Percentiles rank a stretch among this genome's conserved stretches.
These are phyloP conservation scores for Rhizopogon vinicolor DNA, from an alignment of 768 basidiomycete species.

Conservation along the genomic window DNA sequence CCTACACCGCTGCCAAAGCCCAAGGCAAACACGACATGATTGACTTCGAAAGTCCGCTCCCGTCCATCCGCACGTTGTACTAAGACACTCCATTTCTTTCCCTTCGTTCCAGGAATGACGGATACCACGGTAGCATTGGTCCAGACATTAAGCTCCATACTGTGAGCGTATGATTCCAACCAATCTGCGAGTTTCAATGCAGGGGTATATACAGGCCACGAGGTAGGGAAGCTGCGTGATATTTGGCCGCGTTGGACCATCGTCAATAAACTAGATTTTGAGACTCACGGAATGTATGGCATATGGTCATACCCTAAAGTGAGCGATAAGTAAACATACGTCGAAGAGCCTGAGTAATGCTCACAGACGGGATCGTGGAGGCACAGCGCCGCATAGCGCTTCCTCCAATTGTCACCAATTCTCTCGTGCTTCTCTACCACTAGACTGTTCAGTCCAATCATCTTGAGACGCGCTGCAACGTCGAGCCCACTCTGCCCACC, in stretches of 20 bases:
- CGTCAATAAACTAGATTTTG: neutral
- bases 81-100: constrained; percentile 39
- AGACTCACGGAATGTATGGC: constrained; percentile 50
- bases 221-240: constrained; percentile 44
- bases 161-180: constrained; percentile 60
- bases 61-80: constrained; percentile 31
- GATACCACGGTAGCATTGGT: constrained; percentile 35
- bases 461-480: constrained; percentile 50
- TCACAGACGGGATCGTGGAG: constrained; percentile 29
- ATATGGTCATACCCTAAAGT: constrained; percentile 42
- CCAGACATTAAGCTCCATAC: constrained; percentile 63
- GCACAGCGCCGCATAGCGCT: constrained; percentile 26
- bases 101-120: constrained; percentile 26
- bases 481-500: constrained; percentile 53
- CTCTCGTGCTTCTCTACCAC: constrained; percentile 21
- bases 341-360: neutral
- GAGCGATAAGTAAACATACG: neutral
- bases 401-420: constrained; percentile 28
- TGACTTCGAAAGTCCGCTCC: constrained; percentile 37
- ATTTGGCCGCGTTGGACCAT: neutral
- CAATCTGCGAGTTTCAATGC: constrained; percentile 58
- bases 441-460: constrained; percentile 15
- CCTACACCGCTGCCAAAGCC: constrained; percentile 45
- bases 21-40: constrained; percentile 44
- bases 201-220: constrained; percentile 57